Evolutionary conservation across 2,329 filamentous ascomycete genomes (phyloP), one percentile per base, ranked within the genome.

Genomic region (Neofusicoccum laricinum): DNA sequence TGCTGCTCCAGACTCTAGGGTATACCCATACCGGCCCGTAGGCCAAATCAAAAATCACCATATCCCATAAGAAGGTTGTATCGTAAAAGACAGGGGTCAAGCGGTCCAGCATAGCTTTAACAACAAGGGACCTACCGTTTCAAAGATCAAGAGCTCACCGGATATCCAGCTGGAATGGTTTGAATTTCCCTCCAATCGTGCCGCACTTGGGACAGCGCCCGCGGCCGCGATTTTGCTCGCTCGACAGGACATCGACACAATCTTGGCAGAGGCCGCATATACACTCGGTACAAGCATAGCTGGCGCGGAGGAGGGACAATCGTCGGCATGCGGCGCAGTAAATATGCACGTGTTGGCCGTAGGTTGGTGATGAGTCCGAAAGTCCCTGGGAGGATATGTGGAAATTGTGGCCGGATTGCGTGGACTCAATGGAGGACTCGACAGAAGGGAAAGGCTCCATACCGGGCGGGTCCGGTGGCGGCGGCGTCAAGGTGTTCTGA

Each of bases 241-340:
- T 86, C 78, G 92, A 88, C 63, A 94, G 82, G 38, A 91, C 87
- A 71, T 93, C 90, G 65, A 97, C 92, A 72, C 94, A 98, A 65
- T 92, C 88, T 68, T 89, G 87, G 77, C 95, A 98, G 57, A 98
- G 85, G 15, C 93, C 94, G 75, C 92, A 96, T 68, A 98, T 96
- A 76, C 95, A 98, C 77, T 97, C 93, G 1, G 93, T 97, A 76
- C 94, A 98, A 21, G 94, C 94, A 73, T 93, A 97, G 38, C 92
- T 95, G 71, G 94, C 90, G 71, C 88, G 89, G 30, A 98, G 81
- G 11, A 89, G 81, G 59, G 90, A 93, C 17, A 93, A 82, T 41
- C 89, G 87, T 68, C 91, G 88, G 73, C 94, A 98, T 53, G 90
- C 91, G 19, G 93, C 91, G 75, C 94, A 98, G 75, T 96, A 97